Evolutionary conservation across 2,329 filamentous ascomycete species (phyloP), one percentile per base, ranked within the genome.

Genomic region (Diaporthe sp.): DNA sequence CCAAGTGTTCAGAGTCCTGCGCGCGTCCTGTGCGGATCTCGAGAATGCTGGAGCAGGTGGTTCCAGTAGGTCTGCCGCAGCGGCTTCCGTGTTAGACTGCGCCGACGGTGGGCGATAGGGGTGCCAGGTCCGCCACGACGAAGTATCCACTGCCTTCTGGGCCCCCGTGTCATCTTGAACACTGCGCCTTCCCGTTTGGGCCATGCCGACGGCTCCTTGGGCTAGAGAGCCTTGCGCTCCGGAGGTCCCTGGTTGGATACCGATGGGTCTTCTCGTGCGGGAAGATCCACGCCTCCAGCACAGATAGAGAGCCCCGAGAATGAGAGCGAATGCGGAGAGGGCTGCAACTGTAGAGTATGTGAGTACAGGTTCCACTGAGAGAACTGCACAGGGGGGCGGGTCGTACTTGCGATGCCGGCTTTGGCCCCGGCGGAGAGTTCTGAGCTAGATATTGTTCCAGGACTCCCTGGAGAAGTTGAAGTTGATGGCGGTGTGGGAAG

Each of bases 341-440:
- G 44, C 63, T 13, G 63, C 63, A 6, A 68, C 63, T 68, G 12
- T 53, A 13, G 1, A 68, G 20, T 0, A 1, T 13, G 20, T 68
- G 6, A 68, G 31, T 53, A 37, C n/a, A 3, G 22, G 12, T 15
- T 51, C 13, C 5, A 34, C 13, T 13, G 31, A n/a, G 20, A n/a
- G 8, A 13, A 25, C 13, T 67, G 47, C 63, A 15, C 12, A 17
- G 17, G 28, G 47, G 4, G 20, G 25, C 42, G 7, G n/a, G 12
- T 10, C 63, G 2, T 53, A 68, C 63, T 68, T 68, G 63, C 63
- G 17, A 68, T 68, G 44, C 63, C 63, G 31, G 63, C 63, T 68
- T 68, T 68, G 31, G 44, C 63, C 20, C 63, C 63, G 6, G 20
- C 10, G 47, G 63, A 68, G 28, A 68, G 63, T 3, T 37, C 44